phyloP scores from a whole-genome alignment of 331 rosid genomes.

The Ulmus americana region DNA sequence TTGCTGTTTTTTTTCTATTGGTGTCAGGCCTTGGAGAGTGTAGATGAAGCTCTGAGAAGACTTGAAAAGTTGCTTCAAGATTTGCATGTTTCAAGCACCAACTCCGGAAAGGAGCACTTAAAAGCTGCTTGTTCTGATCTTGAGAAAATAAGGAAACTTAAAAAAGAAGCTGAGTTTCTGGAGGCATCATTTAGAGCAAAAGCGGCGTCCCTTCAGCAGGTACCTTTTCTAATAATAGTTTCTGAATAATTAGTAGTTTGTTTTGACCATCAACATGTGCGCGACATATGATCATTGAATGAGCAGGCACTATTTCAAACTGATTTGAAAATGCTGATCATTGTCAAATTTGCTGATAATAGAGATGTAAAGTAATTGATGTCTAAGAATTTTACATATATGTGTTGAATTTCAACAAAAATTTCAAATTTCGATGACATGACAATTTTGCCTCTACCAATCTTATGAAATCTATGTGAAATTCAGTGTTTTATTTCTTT shows the following conservation, averaged over 20 bases:
- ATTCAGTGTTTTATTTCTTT: not conserved
- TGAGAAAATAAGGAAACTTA: slow-evolving; percentile 86
- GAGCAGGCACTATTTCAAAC: too few species aligned
- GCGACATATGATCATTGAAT: too few species aligned
- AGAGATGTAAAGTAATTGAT: too few species aligned
- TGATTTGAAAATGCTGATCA: too few species aligned
- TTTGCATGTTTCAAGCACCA: slow-evolving; percentile 69
- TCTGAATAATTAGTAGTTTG: not conserved
- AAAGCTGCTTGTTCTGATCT: slow-evolving; percentile 98
- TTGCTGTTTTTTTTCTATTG: slow-evolving; percentile 25
- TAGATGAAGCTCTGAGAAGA: slow-evolving; percentile 69
- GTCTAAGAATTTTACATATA: too few species aligned
- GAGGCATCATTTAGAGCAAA: slow-evolving; percentile 96
- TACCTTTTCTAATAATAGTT: slow-evolving; percentile 14
- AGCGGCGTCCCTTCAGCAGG: slow-evolving; percentile 84
- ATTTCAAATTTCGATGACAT: too few species aligned
- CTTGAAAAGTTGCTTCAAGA: slow-evolving; percentile 90
- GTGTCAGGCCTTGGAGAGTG: slow-evolving; percentile 83
- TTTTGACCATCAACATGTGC: not conserved
- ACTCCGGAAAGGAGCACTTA: slow-evolving; percentile 85
- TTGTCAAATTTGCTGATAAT: too few species aligned
- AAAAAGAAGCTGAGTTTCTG: slow-evolving; percentile 93
- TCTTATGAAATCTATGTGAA: too few species aligned
- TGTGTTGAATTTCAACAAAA: too few species aligned
- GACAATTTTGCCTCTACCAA: too few species aligned